Conservation (phyloP, 805 yeast genomes). For the Sporopachydermia quercuum region DNA sequence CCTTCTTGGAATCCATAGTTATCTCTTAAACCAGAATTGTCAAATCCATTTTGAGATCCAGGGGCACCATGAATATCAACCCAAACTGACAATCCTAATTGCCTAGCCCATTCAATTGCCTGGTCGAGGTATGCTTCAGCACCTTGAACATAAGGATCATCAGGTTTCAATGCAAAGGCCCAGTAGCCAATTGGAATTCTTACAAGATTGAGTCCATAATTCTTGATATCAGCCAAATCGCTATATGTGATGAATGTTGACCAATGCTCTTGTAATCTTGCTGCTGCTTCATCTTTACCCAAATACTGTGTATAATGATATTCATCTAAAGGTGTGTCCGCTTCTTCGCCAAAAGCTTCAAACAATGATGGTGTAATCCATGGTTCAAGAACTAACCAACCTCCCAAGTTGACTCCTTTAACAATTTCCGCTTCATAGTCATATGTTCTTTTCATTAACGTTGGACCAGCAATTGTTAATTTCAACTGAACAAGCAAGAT, state of each 20-base stretch:
- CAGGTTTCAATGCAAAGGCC: slow-evolving; percentile 53
- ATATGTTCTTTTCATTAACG: too few species aligned
- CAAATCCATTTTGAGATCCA: slow-evolving; percentile 93
- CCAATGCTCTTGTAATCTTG: slow-evolving; percentile 60
- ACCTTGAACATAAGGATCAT: slow-evolving; percentile 82
- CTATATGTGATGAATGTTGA: slow-evolving; percentile 54
- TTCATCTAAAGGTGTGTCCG: slow-evolving; percentile 65
- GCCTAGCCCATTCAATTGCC: slow-evolving; percentile 65
- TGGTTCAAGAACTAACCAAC: slow-evolving; percentile 84
- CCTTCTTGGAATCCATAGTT: slow-evolving; percentile 38
- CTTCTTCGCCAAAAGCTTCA: slow-evolving; percentile 27
- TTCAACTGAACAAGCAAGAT: too few species aligned
- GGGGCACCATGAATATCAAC: slow-evolving; percentile 93
- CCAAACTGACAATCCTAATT: slow-evolving; percentile 60
- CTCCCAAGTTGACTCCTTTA: slow-evolving; percentile 73
- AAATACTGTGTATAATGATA: slow-evolving; percentile 46
- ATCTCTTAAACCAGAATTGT: slow-evolving; percentile 81
- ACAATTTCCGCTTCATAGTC: slow-evolving; percentile 18
- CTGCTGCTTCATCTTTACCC: slow-evolving; percentile 43
- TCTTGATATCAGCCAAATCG: slow-evolving; percentile 48
- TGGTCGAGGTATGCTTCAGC: slow-evolving; percentile 57
- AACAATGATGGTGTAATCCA: slow-evolving; percentile 73
- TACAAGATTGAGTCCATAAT: slow-evolving; percentile 64
- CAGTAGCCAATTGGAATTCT: slow-evolving; percentile 92
- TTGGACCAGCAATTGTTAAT: too few species aligned